Percentiles rank a stretch among this genome's conserved stretches.
Evolutionary conservation across 2,329 filamentous ascomycete species (phyloP).

Genomic region (Calonectria henricotiae): DNA sequence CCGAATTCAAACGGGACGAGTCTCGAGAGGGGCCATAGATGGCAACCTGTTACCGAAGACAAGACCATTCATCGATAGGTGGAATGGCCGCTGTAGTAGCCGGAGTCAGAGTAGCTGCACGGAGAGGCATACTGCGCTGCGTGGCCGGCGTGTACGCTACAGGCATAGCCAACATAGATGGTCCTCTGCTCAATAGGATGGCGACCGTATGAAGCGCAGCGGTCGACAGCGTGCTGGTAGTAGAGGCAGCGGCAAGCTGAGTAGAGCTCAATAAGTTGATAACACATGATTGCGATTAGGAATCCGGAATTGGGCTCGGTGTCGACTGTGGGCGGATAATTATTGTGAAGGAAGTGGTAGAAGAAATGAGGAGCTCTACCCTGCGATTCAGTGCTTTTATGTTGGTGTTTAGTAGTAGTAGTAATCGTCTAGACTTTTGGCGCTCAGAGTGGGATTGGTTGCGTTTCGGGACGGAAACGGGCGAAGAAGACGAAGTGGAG

Average conservation of each 20-base stretch:
- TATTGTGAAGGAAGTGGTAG: conserved; percentile 28
- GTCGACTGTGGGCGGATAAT: conserved; percentile 34
- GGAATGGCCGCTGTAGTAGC: conserved; percentile 68
- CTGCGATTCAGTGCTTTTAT: conserved; percentile 29
- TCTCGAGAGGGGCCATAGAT: conserved; percentile 60
- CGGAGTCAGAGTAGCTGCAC: conserved; percentile 69
- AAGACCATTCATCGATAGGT: conserved; percentile 69
- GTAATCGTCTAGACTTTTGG: conserved; percentile 28
- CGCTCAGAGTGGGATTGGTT: conserved; percentile 4
- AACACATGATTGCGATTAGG: conserved; percentile 78
- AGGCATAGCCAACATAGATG: conserved; percentile 88
- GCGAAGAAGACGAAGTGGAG: conserved; percentile 39
- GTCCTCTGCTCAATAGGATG: conserved; percentile 82
- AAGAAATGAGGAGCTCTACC: conserved; percentile 27
- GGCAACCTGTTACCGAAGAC: conserved; percentile 68
- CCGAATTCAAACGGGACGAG: conserved; percentile 63
- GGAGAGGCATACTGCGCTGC: conserved; percentile 60
- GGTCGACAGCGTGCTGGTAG: conserved; percentile 89
- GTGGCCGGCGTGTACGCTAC: conserved; percentile 61
- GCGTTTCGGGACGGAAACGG: conserved; percentile 10
- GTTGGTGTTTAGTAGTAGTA: conserved; percentile 24
- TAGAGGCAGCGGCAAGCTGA: conserved; percentile 91
- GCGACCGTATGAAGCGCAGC: conserved; percentile 83
- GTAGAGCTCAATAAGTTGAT: conserved; percentile 88
- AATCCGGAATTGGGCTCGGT: conserved; percentile 42